Evolutionary conservation across 2,329 filamentous ascomycete genomes (phyloP).

Genomic region (Penicillium psychrosexuale): DNA sequence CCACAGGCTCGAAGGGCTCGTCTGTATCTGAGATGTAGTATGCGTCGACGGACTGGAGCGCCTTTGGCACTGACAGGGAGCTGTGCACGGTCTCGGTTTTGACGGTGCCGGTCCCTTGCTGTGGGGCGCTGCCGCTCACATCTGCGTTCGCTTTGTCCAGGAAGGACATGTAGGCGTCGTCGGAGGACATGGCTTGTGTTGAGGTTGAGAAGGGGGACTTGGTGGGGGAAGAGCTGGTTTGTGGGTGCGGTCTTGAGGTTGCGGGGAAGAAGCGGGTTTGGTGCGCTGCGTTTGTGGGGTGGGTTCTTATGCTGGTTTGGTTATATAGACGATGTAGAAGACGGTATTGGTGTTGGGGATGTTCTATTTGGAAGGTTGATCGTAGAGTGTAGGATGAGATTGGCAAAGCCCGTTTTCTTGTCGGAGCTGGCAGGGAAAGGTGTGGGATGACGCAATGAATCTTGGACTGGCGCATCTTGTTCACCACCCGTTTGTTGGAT

Average conservation of each 20-base stretch:
- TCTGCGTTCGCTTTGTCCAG: conserved; percentile 83
- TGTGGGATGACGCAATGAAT: conserved; percentile 28
- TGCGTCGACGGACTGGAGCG: conserved; percentile 55
- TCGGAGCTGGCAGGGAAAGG: conserved; percentile 11
- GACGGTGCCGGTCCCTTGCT: conserved; percentile 23
- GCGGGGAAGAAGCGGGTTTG: conserved; percentile 7
- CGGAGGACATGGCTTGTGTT: conserved; percentile 51
- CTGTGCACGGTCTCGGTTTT: conserved; percentile 41
- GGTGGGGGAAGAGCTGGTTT: conserved; percentile 2
- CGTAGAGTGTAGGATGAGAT: conserved; percentile 13
- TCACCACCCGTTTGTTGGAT: background rate
- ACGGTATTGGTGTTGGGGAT: background rate
- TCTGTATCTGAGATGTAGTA: conserved; percentile 81
- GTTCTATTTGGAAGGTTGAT: background rate
- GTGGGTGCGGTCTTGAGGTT: conserved; percentile 4
- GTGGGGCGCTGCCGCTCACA: conserved; percentile 34
- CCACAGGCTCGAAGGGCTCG: conserved; percentile 78
- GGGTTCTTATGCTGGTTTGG: background rate
- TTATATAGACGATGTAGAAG: background rate
- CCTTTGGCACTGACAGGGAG: conserved; percentile 58
- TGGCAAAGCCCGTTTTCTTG: conserved; percentile 5
- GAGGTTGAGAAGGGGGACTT: conserved; percentile 15
- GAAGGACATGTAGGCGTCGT: conserved; percentile 81
- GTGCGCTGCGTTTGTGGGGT: background rate
- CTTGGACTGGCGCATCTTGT: conserved; percentile 13